Evolutionary conservation across 2,329 filamentous ascomycete genomes (phyloP).

Genomic region (Fusarium devonianum): DNA sequence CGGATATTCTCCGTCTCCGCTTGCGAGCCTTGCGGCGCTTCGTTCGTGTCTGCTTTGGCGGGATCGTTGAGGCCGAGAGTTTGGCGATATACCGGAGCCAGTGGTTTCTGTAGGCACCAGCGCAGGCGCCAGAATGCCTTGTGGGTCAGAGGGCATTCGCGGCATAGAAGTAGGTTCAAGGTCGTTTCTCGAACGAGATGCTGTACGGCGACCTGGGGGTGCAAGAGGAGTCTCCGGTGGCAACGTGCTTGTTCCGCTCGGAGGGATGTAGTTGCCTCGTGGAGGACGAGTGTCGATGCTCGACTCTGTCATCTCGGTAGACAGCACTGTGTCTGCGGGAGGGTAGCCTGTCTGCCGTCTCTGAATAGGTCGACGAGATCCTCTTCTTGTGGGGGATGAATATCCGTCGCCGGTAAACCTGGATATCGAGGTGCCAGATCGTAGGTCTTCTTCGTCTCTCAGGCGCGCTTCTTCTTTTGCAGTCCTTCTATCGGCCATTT

Average conservation of each 20-base stretch:
- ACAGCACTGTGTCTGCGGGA: constrained; percentile 39
- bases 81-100: constrained; percentile 43
- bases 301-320: constrained; percentile 48
- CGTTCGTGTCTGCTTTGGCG: constrained; percentile 53
- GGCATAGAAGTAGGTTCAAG: constrained; percentile 58
- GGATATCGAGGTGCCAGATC: constrained; percentile 67
- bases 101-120: constrained; percentile 41
- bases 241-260: constrained; percentile 33
- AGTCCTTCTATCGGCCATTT: constrained; percentile 64
- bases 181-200: constrained; percentile 52
- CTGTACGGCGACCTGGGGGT: constrained; percentile 37
- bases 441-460: constrained; percentile 59
- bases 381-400: constrained; percentile 55
- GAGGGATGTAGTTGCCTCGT: constrained; percentile 39
- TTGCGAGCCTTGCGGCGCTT: constrained; percentile 51
- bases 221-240: constrained; percentile 35
- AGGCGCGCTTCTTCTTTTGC: constrained; percentile 57
- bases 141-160: constrained; percentile 60
- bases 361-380: constrained; percentile 42
- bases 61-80: constrained; percentile 51
- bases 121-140: constrained; percentile 47
- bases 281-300: constrained; percentile 43
- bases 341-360: constrained; percentile 44
- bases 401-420: constrained; percentile 75
- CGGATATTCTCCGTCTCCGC: constrained; percentile 52